phyloP scores from a whole-genome alignment of 2,329 filamentous ascomycete species.

The Neopestalotiopsis rosae region DNA sequence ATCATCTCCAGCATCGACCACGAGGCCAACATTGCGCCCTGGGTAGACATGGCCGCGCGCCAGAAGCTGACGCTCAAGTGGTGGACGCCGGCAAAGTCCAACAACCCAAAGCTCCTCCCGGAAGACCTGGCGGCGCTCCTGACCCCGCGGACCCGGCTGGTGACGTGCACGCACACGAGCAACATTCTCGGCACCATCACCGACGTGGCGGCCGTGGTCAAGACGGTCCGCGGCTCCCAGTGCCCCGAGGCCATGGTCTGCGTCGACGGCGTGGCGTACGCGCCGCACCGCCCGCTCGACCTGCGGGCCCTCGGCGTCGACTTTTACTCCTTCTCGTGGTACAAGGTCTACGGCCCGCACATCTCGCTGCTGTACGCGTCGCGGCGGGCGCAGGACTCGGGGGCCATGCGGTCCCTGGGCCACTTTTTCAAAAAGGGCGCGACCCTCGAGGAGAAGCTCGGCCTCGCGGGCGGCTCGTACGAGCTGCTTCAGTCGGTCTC shows the following conservation, averaged over 20 bases:
- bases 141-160: slow-evolving; percentile 68
- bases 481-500: slow-evolving; percentile 71
- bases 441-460: slow-evolving; percentile 70
- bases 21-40: slow-evolving; percentile 78
- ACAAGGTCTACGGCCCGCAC: slow-evolving; percentile 68
- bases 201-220: slow-evolving; percentile 61
- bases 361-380: slow-evolving; percentile 62
- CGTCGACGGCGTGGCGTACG: slow-evolving; percentile 66
- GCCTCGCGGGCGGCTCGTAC: slow-evolving; percentile 72
- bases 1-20: slow-evolving; percentile 77
- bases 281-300: slow-evolving; percentile 63
- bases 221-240: slow-evolving; percentile 49
- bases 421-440: slow-evolving; percentile 71
- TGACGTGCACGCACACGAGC: slow-evolving; percentile 75
- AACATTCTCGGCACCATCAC: slow-evolving; percentile 78
- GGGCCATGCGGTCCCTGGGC: slow-evolving; percentile 39
- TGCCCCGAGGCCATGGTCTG: slow-evolving; percentile 29
- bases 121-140: slow-evolving; percentile 65
- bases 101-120: slow-evolving; percentile 63
- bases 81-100: slow-evolving; percentile 62
- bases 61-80: slow-evolving; percentile 69
- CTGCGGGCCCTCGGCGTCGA: slow-evolving; percentile 61
- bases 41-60: slow-evolving; percentile 70
- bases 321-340: slow-evolving; percentile 67
- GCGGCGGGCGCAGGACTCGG: slow-evolving; percentile 48